Percentiles rank a stretch among this genome's conserved stretches.
Conservation (phyloP, 2,329 filamentous ascomycete genomes). For the Aspergillus sojae region DNA sequence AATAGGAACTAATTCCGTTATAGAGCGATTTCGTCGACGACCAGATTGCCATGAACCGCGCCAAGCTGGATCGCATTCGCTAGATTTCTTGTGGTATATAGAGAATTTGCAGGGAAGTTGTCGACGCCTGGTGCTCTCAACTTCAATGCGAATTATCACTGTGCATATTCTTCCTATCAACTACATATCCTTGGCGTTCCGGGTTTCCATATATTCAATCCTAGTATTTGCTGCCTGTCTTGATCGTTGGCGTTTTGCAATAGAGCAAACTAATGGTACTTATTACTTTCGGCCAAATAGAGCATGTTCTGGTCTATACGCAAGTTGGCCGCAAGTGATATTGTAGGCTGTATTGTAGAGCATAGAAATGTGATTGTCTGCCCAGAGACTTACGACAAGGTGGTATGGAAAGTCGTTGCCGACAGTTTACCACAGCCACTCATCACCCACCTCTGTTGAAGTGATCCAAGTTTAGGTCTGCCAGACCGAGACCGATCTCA, state of each 20-base stretch:
- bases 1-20: slow-evolving; percentile 25
- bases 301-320: background rate
- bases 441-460: background rate
- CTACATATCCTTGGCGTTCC: slow-evolving; percentile 28
- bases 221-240: background rate
- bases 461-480: background rate
- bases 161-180: slow-evolving; percentile 14
- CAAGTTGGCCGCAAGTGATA: background rate
- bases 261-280: slow-evolving; percentile 13
- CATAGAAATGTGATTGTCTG: background rate
- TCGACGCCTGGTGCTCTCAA: slow-evolving; percentile 35
- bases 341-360: background rate
- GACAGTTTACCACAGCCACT: background rate
- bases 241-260: background rate
- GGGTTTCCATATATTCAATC: background rate
- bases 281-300: slow-evolving; percentile 1
- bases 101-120: background rate
- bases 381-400: background rate
- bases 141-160: slow-evolving; percentile 15
- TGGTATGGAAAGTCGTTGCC: background rate
- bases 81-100: slow-evolving; percentile 22
- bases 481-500: background rate
- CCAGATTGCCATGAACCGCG: slow-evolving; percentile 76
- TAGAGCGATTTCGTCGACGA: slow-evolving; percentile 84
- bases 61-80: slow-evolving; percentile 63